Base-by-base conservation (phyloP, 306 rosid species). In the Ammopiptanthus mongolicus region DNA sequence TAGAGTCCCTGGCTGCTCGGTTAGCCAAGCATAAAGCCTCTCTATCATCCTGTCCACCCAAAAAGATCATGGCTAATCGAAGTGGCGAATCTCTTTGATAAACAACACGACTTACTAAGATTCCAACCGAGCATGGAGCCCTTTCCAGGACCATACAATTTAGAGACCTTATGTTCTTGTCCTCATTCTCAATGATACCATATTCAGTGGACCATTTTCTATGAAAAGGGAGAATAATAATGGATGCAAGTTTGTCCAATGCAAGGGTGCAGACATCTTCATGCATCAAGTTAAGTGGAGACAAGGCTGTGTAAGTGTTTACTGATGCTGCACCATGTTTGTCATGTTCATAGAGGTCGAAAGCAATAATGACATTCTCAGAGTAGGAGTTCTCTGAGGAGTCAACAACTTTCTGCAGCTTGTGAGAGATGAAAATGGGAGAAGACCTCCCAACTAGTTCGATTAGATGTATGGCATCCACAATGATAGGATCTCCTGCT, bases 231-330 rank as follows among this genome's bases (percentile, higher is more conserved):
- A 88, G 90, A 8, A 88, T 13, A 5, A 88, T 74, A 1, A 84
- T 34, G 3, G 84, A 79, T 28, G 87, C 73, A 28, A 39, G 57
- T 21, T 78, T 84, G 73, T 86, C 86, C 48, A 89, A 21, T 17
- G 89, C 93, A 11, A 89, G 76, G 70, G 41, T n/a, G 52, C 89
- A 84, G 8, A 87, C 80, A 17, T 89, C 93, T 41, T 85, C 91
- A 12, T 87, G 73, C 93, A 89, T 89, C 15, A 69, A 39, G 25
- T 22, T 65, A n/a, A 22, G 55, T 2, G 88, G 84, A 74, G 89
- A 85, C 52, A 87, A 65, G 13, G 89, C 84, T 10, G 93, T 89
- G 73, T 80, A 89, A 8, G 80, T 64, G 65, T 57, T 42, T 1
- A 71, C 18, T 7, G 78, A 5, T 17, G 60, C 80, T n/a, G 75